These are phyloP conservation scores for Clitopilus passeckerianus DNA, from an alignment of 768 basidiomycete species.

Conservation along the genomic window DNA sequence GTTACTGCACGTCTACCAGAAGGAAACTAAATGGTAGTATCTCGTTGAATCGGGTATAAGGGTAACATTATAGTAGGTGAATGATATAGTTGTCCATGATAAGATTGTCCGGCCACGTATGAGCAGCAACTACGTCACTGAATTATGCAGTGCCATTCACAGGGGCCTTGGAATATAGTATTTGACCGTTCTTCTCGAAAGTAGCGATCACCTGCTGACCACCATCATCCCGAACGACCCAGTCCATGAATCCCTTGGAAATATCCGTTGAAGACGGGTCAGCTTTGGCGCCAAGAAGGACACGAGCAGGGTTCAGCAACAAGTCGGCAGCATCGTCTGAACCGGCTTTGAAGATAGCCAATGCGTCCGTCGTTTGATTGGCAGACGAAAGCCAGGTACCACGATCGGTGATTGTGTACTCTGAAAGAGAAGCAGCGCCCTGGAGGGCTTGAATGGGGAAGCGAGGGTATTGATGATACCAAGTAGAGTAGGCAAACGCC, in stretches of 20 bases:
- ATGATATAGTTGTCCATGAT: too few relatives aligned
- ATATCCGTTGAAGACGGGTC: background rate
- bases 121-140: too few relatives aligned
- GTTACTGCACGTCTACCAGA: too few relatives aligned
- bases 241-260: background rate
- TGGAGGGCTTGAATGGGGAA: slow-evolving; percentile 45
- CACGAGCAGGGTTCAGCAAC: slow-evolving; percentile 1
- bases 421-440: slow-evolving; percentile 37
- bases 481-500: slow-evolving; percentile 45
- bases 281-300: background rate
- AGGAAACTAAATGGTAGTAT: too few relatives aligned
- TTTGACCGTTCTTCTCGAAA: slow-evolving; percentile 1
- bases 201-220: background rate
- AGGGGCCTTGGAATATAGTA: background rate
- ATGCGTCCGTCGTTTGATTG: slow-evolving; percentile 17
- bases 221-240: background rate
- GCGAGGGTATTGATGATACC: slow-evolving; percentile 55
- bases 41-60: too few relatives aligned
- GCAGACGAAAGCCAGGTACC: slow-evolving; percentile 42
- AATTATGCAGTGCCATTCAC: background rate
- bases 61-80: too few relatives aligned
- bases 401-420: slow-evolving; percentile 48
- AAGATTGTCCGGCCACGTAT: too few relatives aligned
- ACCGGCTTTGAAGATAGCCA: slow-evolving; percentile 35
- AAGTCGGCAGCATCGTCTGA: slow-evolving; percentile 31